Evolutionary conservation across 23 red algal genomes (phyloP), one percentile per base, ranked within the genome.

Genomic region (Gracilaria gracilis): DNA sequence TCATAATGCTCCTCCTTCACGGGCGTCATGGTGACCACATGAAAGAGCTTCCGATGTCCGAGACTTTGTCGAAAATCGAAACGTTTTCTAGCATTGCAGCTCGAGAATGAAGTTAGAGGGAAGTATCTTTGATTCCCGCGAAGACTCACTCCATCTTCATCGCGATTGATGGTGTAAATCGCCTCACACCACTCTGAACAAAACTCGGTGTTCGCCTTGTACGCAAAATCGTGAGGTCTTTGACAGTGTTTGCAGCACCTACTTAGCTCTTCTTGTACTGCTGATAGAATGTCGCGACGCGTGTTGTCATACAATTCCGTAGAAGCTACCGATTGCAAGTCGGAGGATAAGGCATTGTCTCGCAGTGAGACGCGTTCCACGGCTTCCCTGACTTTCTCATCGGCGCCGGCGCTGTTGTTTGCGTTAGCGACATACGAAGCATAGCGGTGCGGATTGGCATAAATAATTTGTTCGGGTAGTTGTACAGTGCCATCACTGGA

Each of bases 1-100:
- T 92, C 89, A 39, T 58, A 92, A 61, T 92, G 89, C 37, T 83
- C 89, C 51, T 92, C 80, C 64, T 92, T 92, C 42, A 78, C 67
- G 6, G 62, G 51, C 36, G 67, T 34, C 33, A 92, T 64, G 28
- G 2, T 78, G 7, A 84, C 78, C 0, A 92, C 55, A 46, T 92
- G 89, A 61, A 75, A 92, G 39, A 92, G 64, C 50, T 83, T 58
- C 9, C 53, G 78, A 76, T 84, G 78, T 40, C 89, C 89, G 27
- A 92, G 71, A 38, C 50, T n/a, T 9, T 70, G 54, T 57, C 80
- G 47, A 57, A 71, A 92, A 64, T 92, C 70, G 79, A 92, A 58
- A 5, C 58, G 34, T 27, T 58, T 59, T 78, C 57, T 27, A 9
- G 61, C 23, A 20, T 47, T 58, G 28, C 37, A 17, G 27, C 50